These are phyloP conservation scores for Colletotrichum viniferum DNA, from an alignment of 2,329 filamentous ascomycete genomes.

Conservation along the genomic window DNA sequence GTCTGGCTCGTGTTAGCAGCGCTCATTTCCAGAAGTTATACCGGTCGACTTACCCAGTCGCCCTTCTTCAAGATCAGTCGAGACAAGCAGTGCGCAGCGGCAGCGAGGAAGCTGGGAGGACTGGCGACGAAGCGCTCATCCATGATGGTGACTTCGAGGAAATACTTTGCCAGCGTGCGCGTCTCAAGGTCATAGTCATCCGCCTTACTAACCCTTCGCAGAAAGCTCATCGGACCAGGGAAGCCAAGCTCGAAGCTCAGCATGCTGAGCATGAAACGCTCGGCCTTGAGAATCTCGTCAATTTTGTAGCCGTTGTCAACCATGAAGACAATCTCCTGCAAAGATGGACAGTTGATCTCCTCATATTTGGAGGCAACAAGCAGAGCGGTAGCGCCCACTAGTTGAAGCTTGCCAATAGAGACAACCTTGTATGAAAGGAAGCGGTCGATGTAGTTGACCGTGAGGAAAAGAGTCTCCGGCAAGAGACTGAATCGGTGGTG, in stretches of 20 bases:
- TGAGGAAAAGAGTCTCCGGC: conserved; percentile 93
- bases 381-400: conserved; percentile 94
- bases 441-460: conserved; percentile 95
- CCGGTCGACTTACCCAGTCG: conserved; percentile 76
- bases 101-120: conserved; percentile 87
- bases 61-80: conserved; percentile 90
- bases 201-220: conserved; percentile 95
- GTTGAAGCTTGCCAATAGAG: conserved; percentile 90
- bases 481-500: conserved; percentile 89
- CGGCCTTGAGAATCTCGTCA: conserved; percentile 95
- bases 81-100: conserved; percentile 90
- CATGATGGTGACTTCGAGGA: conserved; percentile 96
- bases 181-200: conserved; percentile 98
- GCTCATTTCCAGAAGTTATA: background rate
- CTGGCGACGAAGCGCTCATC: conserved; percentile 95
- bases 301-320: conserved; percentile 88
- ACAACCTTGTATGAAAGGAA: conserved; percentile 96
- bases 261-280: conserved; percentile 98
- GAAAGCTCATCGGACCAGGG: conserved; percentile 99
- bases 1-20: conserved; percentile 60
- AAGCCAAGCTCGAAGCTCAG: conserved; percentile 94
- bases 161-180: conserved; percentile 94
- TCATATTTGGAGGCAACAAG: conserved; percentile 98
- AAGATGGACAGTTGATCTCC: conserved; percentile 96
- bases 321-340: conserved; percentile 98